Evolutionary conservation across 140 eudicot species (phyloP), one percentile per base, ranked within the genome.

Genomic region (Bidens hawaiensis): DNA sequence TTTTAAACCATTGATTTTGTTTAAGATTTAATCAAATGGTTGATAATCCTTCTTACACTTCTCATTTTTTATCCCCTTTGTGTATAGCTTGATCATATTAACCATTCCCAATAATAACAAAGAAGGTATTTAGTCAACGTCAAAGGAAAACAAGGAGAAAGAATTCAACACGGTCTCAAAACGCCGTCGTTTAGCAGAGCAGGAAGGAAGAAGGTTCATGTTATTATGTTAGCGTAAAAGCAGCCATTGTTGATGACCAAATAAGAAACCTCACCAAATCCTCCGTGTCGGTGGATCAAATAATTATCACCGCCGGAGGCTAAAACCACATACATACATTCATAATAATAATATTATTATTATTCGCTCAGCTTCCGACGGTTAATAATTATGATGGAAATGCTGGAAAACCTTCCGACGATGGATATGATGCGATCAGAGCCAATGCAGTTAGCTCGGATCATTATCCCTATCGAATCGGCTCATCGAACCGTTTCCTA

Each of bases 351-450:
- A n/a, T n/a, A n/a, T n/a, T n/a, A n/a, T 36, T 6, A n/a, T 9
- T 8, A 45, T 57, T 45, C 24, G 15, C 26, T 68, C 43, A 68
- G 8, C 65, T 46, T 46, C 27, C 23, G 6, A 11, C 62, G 12
- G n/a, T n/a, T n/a, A n/a, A n/a, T n/a, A n/a, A n/a, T n/a, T n/a
- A n/a, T n/a, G n/a, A n/a, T n/a, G n/a, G n/a, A n/a, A n/a, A n/a
- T n/a, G n/a, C n/a, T n/a, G n/a, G n/a, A n/a, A n/a, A n/a, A n/a
- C n/a, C 66, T 57, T 64, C 82, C 89, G 74, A 49, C 87, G 80
- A 89, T 89, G 97, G 97, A 89, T 89, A 88, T 89, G 68, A 61
- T 89, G 70, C 71, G 97, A 30, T 89, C 95, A 62, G 97, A 89
- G 42, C 65, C 83, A 72, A 89, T 89, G 95, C 95, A 85, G 72